These are phyloP conservation scores for Sphaerulina vaccinii DNA, from an alignment of 2,329 filamentous ascomycete species.

Conservation along the genomic window DNA sequence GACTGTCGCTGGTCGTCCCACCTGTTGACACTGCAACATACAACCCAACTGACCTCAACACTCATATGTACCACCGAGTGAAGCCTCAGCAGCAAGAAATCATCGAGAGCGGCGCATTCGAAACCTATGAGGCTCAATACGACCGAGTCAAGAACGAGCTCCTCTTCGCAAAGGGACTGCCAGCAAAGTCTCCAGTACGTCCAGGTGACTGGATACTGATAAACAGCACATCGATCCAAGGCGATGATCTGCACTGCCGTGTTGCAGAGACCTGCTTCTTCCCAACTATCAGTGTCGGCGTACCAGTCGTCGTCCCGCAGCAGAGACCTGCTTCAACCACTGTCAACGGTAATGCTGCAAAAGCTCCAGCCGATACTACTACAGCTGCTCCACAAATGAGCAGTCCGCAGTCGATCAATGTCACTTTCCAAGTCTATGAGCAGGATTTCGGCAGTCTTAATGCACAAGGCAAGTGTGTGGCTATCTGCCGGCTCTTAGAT, in stretches of 20 bases:
- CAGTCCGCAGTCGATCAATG: slow-evolving; percentile 33
- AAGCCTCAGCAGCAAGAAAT: neutral
- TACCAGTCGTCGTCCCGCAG: slow-evolving; percentile 23
- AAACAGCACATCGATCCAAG: slow-evolving; percentile 15
- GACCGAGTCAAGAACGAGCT: slow-evolving; percentile 45
- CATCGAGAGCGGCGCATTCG: neutral
- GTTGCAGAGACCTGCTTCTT: slow-evolving; percentile 48
- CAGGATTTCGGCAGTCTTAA: slow-evolving; percentile 58
- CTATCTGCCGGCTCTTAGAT: slow-evolving; percentile 55
- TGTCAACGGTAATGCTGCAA: neutral
- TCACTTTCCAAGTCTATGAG: slow-evolving; percentile 49
- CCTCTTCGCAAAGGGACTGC: slow-evolving; percentile 36
- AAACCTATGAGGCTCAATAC: slow-evolving; percentile 29
- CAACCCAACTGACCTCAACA: slow-evolving; percentile 7
- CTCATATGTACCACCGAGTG: slow-evolving; percentile 1
- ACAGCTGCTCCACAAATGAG: slow-evolving; percentile 19
- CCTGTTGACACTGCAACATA: slow-evolving; percentile 26
- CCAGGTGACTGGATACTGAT: slow-evolving; percentile 54
- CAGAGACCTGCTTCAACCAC: neutral
- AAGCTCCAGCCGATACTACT: slow-evolving; percentile 14
- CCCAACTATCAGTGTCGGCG: slow-evolving; percentile 43
- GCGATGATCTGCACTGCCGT: slow-evolving; percentile 48
- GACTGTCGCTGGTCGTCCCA: slow-evolving; percentile 57
- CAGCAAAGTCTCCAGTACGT: slow-evolving; percentile 39
- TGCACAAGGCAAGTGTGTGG: slow-evolving; percentile 47